A percentile compares a stretch with the other conserved stretches of the same genome.
Evolutionary conservation across 2,329 filamentous ascomycete species (phyloP).

Genomic region (Lachnellula occidentalis): DNA sequence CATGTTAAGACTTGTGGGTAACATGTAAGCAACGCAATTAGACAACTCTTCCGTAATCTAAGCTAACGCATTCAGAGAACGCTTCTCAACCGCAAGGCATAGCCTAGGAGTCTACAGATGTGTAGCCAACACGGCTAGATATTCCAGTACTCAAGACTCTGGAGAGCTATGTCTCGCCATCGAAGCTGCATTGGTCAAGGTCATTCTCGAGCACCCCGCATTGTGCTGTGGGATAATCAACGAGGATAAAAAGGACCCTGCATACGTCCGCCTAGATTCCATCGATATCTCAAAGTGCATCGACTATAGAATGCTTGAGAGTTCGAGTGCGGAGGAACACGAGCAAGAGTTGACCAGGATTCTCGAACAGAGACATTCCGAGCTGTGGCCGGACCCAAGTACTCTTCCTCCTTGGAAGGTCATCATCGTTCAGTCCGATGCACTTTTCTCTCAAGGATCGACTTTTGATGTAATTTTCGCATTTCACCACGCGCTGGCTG

Average conservation of each 20-base stretch:
- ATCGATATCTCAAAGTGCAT: constrained; percentile 42
- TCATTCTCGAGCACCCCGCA: constrained; percentile 41
- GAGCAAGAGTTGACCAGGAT: constrained; percentile 32
- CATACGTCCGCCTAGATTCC: constrained; percentile 39
- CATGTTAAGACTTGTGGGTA: constrained; percentile 13
- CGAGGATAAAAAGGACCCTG: constrained; percentile 39
- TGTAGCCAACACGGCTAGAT: constrained; percentile 42
- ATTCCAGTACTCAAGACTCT: constrained; percentile 34
- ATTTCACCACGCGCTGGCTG: constrained; percentile 48
- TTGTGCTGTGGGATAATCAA: constrained; percentile 44
- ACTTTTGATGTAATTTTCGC: constrained; percentile 37
- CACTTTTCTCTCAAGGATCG: constrained; percentile 4
- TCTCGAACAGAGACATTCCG: constrained; percentile 36
- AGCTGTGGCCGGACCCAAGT: constrained; percentile 37
- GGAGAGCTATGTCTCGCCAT: constrained; percentile 25
- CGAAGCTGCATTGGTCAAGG: constrained; percentile 34
- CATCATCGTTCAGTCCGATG: constrained; percentile 31
- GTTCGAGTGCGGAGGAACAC: constrained; percentile 21
- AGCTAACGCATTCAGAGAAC: constrained; percentile 12
- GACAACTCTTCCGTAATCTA: not conserved
- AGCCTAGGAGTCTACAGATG: constrained; percentile 26
- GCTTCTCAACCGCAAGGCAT: constrained; percentile 16
- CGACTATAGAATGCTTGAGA: constrained; percentile 29
- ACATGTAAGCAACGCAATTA: constrained; percentile 7
- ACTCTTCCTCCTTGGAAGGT: constrained; percentile 44